Evolutionary conservation across 164 flowering plant species (phyloP).

Genomic region (Echeveria elegans): DNA sequence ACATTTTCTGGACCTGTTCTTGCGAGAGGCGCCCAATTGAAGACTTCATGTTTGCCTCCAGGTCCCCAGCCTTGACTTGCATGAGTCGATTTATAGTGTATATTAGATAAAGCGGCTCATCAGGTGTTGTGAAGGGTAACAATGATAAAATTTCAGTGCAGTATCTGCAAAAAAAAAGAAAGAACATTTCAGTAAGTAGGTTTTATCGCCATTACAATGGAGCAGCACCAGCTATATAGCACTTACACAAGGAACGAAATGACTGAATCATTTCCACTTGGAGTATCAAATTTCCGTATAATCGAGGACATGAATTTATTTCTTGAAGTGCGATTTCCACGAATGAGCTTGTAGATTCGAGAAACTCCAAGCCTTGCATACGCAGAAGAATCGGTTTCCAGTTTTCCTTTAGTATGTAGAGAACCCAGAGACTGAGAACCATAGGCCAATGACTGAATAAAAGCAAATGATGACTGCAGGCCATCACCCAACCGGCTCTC

Average conservation of each 20-base stretch:
- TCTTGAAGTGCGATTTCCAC: constrained; percentile 81
- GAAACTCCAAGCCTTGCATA: constrained; percentile 79
- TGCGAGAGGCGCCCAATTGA: constrained; percentile 31
- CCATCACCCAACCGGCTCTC: constrained; percentile 99
- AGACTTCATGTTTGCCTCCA: constrained; percentile 81
- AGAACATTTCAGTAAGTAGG: constrained; percentile 11
- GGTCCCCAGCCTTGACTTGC: constrained; percentile 82
- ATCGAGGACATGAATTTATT: constrained; percentile 94
- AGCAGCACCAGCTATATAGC: not conserved
- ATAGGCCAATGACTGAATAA: constrained; percentile 47
- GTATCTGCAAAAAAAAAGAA: constrained; percentile 39
- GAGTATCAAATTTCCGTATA: constrained; percentile 76
- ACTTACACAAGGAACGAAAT: constrained; percentile 79
- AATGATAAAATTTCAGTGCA: constrained; percentile 85
- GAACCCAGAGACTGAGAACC: constrained; percentile 29
- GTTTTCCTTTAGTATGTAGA: constrained; percentile 45
- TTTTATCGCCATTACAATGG: not conserved
- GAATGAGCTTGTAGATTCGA: constrained; percentile 86
- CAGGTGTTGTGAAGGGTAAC: constrained; percentile 75
- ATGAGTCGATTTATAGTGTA: constrained; percentile 80
- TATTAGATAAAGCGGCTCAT: constrained; percentile 91
- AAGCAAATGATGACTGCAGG: constrained; percentile 83
- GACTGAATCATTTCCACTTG: constrained; percentile 35
- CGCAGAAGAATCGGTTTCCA: constrained; percentile 43
- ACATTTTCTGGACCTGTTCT: constrained; percentile 17